Evolutionary conservation across 2,329 filamentous ascomycete genomes (phyloP).

Genomic region (Pseudocercospora ulei): DNA sequence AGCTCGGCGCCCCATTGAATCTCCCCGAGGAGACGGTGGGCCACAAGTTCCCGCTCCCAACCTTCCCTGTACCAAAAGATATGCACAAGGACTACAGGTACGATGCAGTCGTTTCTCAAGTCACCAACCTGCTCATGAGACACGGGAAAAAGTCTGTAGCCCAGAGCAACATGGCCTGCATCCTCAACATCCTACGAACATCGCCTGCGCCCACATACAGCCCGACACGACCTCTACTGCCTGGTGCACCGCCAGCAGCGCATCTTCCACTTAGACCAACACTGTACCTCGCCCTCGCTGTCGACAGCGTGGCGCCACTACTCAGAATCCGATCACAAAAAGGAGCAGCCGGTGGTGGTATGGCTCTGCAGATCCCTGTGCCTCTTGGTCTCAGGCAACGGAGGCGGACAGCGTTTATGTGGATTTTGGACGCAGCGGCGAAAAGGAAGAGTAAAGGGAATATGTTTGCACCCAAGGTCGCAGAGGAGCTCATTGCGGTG

Average conservation of each 20-base stretch:
- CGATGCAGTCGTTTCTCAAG: slow-evolving; percentile 71
- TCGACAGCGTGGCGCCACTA: slow-evolving; percentile 87
- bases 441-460: slow-evolving; percentile 64
- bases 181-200: slow-evolving; percentile 76
- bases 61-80: slow-evolving; percentile 53
- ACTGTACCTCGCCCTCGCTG: slow-evolving; percentile 76
- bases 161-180: slow-evolving; percentile 80
- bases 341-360: slow-evolving; percentile 77
- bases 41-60: slow-evolving; percentile 69
- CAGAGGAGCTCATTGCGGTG: slow-evolving; percentile 76
- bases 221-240: slow-evolving; percentile 60
- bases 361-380: slow-evolving; percentile 68
- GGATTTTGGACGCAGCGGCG: slow-evolving; percentile 77
- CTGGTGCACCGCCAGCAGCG: slow-evolving; percentile 61
- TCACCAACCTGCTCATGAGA: slow-evolving; percentile 83
- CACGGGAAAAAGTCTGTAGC: slow-evolving; percentile 83
- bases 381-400: slow-evolving; percentile 67
- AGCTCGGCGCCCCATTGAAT: slow-evolving; percentile 16
- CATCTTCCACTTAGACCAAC: slow-evolving; percentile 83
- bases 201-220: slow-evolving; percentile 67
- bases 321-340: slow-evolving; percentile 66
- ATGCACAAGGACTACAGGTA: slow-evolving; percentile 69
- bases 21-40: slow-evolving; percentile 44
- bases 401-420: slow-evolving; percentile 67
- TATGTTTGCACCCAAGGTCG: slow-evolving; percentile 67